Conservation (phyloP, 768 basidiomycete genomes). For the Artomyces pyxidatus region DNA sequence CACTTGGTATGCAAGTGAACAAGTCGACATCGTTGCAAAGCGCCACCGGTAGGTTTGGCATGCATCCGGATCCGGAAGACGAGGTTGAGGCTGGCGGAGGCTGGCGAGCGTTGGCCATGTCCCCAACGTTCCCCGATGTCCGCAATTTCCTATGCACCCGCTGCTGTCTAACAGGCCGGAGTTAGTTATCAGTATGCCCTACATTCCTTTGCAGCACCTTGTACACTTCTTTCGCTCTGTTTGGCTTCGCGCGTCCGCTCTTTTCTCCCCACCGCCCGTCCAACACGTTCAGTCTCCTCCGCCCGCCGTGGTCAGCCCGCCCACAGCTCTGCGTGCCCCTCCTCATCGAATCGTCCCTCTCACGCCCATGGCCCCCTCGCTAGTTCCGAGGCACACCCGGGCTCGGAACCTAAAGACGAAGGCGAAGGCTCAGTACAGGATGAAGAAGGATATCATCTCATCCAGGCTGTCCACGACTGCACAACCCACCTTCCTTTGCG, state of each 20-base stretch:
- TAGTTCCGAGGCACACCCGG: background rate
- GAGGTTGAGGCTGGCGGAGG: too few species aligned
- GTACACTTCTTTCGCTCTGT: background rate
- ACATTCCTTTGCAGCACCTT: background rate
- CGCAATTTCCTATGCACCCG: too few species aligned
- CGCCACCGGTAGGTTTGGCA: too few species aligned
- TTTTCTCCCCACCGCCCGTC: background rate
- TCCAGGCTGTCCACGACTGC: background rate
- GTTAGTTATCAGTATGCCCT: background rate
- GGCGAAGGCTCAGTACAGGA: background rate
- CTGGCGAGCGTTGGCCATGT: too few species aligned
- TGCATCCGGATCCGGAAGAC: too few species aligned
- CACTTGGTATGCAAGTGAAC: too few species aligned
- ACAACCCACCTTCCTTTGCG: background rate
- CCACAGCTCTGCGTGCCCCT: background rate
- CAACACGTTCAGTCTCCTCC: background rate
- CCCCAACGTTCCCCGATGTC: too few species aligned
- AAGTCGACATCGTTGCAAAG: too few species aligned
- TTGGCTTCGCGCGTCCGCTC: background rate
- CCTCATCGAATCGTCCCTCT: background rate
- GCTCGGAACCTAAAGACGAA: background rate
- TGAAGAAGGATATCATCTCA: background rate
- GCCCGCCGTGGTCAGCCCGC: background rate
- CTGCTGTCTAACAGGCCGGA: too few species aligned
- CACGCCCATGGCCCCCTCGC: background rate